Evolutionary conservation across 768 basidiomycete genomes (phyloP).

Genomic region (Paxillus involutus): DNA sequence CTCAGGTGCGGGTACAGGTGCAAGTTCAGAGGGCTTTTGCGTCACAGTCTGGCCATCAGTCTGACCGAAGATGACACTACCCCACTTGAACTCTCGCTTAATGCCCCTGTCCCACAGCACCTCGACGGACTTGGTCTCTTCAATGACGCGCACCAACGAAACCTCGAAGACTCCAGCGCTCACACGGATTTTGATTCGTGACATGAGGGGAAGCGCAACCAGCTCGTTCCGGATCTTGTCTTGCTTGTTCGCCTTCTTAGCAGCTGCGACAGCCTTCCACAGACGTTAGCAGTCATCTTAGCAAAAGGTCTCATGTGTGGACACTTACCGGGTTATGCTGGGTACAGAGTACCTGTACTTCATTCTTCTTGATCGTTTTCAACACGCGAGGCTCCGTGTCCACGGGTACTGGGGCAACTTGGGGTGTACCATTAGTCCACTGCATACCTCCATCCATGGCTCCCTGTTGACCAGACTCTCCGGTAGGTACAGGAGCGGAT

Average conservation of each 20-base stretch:
- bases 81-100: constrained; percentile 82
- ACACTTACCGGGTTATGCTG: constrained; percentile 87
- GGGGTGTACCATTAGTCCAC: neutral
- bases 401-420: constrained; percentile 1
- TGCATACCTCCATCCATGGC: neutral
- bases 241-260: constrained; percentile 72
- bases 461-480: neutral
- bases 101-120: constrained; percentile 79
- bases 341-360: constrained; percentile 76
- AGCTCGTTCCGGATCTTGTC: constrained; percentile 73
- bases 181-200: constrained; percentile 82
- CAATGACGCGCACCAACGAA: constrained; percentile 67
- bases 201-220: constrained; percentile 64
- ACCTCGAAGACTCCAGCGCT: constrained; percentile 87
- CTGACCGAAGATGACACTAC: constrained; percentile 74
- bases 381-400: constrained; percentile 37
- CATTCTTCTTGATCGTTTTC: constrained; percentile 71
- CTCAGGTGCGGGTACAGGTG: constrained; percentile 35
- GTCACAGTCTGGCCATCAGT: constrained; percentile 64
- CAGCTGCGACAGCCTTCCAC: constrained; percentile 66
- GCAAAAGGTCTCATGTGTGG: neutral
- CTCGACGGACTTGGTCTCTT: constrained; percentile 69
- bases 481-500: constrained; percentile 4
- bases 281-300: neutral
- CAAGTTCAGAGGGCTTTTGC: constrained; percentile 65